A percentile compares a stretch with the other conserved stretches of the same genome.
phyloP scores from a whole-genome alignment of 208 protist genomes.

The Leishmania aethiopica region DNA sequence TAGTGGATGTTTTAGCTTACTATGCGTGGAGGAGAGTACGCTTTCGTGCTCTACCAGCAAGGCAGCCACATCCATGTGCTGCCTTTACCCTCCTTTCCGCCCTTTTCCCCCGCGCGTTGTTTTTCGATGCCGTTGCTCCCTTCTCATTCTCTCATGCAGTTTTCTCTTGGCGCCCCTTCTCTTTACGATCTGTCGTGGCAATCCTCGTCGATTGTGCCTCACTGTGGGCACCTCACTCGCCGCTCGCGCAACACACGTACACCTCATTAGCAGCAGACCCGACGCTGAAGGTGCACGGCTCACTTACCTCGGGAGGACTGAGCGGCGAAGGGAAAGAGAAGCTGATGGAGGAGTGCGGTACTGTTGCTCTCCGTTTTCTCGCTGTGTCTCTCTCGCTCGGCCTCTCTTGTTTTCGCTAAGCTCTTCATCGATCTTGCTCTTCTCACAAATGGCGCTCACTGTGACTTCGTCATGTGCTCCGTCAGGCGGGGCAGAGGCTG shows the following conservation, averaged over 20 bases:
- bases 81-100: background rate
- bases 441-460: conserved; percentile 41
- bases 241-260: background rate
- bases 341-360: background rate
- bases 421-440: background rate
- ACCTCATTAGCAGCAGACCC: background rate
- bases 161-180: conserved; percentile 3
- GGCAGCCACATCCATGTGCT: background rate
- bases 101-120: background rate
- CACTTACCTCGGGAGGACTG: background rate
- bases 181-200: background rate
- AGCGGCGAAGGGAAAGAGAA: background rate
- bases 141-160: conserved; percentile 1
- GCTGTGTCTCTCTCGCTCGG: background rate
- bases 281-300: background rate
- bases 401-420: background rate
- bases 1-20: background rate
- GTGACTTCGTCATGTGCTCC: conserved; percentile 28
- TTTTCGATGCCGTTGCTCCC: conserved; percentile 5
- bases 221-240: conserved; percentile 1
- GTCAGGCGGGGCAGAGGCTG: background rate
- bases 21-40: background rate
- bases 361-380: background rate
- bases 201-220: background rate
- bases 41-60: background rate